Conservation (phyloP, 2,329 filamentous ascomycete species). For the Colletotrichum somersetense region DNA sequence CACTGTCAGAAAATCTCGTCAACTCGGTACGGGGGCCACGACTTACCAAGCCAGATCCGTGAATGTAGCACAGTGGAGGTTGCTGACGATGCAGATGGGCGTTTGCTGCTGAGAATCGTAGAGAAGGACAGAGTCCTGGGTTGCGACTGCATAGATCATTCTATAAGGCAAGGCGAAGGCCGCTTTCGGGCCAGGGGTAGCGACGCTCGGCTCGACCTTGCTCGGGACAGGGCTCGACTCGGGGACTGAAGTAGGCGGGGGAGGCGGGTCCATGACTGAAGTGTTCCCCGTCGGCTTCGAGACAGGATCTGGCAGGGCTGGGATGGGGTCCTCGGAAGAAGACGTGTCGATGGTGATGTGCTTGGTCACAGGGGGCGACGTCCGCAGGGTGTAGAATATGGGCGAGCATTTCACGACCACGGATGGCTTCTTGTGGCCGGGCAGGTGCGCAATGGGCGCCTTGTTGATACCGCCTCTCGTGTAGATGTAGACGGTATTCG, state of each 20-base stretch:
- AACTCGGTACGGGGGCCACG: neutral
- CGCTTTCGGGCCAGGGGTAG: slow-evolving; percentile 71
- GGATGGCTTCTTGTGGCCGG: slow-evolving; percentile 97
- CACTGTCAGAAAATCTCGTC: slow-evolving; percentile 6
- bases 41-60: slow-evolving; percentile 94
- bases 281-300: slow-evolving; percentile 69
- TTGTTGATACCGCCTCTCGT: slow-evolving; percentile 97
- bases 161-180: slow-evolving; percentile 91
- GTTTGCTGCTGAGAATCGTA: slow-evolving; percentile 98
- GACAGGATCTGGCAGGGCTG: slow-evolving; percentile 85
- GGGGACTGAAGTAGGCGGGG: slow-evolving; percentile 67
- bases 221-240: slow-evolving; percentile 52
- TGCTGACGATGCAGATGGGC: slow-evolving; percentile 94
- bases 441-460: slow-evolving; percentile 92
- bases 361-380: slow-evolving; percentile 76
- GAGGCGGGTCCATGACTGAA: slow-evolving; percentile 87
- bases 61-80: slow-evolving; percentile 96
- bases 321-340: slow-evolving; percentile 85
- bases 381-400: slow-evolving; percentile 84
- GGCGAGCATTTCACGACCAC: slow-evolving; percentile 96
- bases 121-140: slow-evolving; percentile 92
- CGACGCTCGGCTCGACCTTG: slow-evolving; percentile 58
- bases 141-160: slow-evolving; percentile 96
- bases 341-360: slow-evolving; percentile 97
- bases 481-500: slow-evolving; percentile 98